Evolutionary conservation across 768 basidiomycete species (phyloP), one percentile per base, ranked within the genome.

Genomic region (Lentinula edodes): DNA sequence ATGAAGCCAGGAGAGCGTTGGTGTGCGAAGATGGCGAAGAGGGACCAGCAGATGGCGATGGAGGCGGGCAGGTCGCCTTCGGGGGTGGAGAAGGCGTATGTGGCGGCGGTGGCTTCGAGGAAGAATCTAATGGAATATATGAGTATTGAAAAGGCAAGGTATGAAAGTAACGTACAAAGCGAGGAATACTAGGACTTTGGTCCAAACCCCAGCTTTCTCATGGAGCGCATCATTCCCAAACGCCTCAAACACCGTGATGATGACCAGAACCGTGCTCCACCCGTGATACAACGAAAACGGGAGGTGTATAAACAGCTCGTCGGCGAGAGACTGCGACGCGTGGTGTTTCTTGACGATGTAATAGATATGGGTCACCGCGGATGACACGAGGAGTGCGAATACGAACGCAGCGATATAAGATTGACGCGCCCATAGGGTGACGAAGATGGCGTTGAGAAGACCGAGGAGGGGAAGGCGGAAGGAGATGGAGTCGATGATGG

Each of bases 271-370:
- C 58, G 91, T 92, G 10, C 88, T 90, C 91, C 91, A 93, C 41
- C 94, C 95, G 69, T 97, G 94, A 76, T 90, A 97, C 52, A 98
- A 86, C 2, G 91, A 95, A 83, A 98, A 98, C 2, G 97, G 97
- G 16, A 97, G 86, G 73, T 98, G 95, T 48, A 98, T 82, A 63
- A 96, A 95, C 64, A 95, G 72, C 74, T 97, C 95, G 64, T 96
- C 94, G 20, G 79, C 78, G 48, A 81, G 66, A 62, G 70, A 82
- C 67, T 89, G 80, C 32, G 91, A 75, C 32, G 80, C 72, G 71
- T 94, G 87, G 64, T 86, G 83, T 75, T 94, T 93, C 82, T 96
- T 95, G 70, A 98, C 89, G 62, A 91, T 78, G 71, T 95, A 98
- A 78, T 98, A 97, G 72, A 96, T 91, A 74, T 95, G 93, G 7